Base-by-base conservation (phyloP, 1,284 basidiomycete genomes). In the Fomitopsis schrenkii region DNA sequence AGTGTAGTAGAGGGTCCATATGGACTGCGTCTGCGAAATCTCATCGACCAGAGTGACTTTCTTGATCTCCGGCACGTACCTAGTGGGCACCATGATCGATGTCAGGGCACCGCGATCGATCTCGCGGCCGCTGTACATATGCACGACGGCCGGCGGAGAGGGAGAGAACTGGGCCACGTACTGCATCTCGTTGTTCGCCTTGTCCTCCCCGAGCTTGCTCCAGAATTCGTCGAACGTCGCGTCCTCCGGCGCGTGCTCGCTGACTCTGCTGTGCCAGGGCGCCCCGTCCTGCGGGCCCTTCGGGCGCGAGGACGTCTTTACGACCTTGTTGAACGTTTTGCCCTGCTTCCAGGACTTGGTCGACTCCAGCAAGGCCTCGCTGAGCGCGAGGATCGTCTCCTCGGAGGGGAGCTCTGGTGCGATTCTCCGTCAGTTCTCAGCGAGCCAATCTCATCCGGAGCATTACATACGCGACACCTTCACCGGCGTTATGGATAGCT, bases 1-100 rank as follows among this genome's bases (percentile, higher is more conserved):
- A 5, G 80, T 86, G 73, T 93, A 93, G 70, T 85, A 84, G 62
- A 89, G 67, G 0, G 87, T 83, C 90, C 89, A 92, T 61, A 92
- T 85, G 26, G 80, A 76, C 59, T 87, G 83, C 2, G 79, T 85
- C 12, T 82, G 76, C 3, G 88, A 89, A 45, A 91, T 72, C 38
- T 80, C 78, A 70, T 87, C 86, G 66, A 92, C 75, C 63, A 83
- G 77, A 3, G 80, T 79, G 2, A 83, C 85, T 67, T 88, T 86
- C 68, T 85, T 82, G 62, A 92, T 82, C 41, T 83, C 80, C 6
- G 80, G 79, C 3, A 91, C 83, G 70, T 82, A 92, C 68, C 90
- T 91, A 63, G 19, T 17, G 28, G 28, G 48, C 26, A 28, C 22
- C 30, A 17, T 33, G 33, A 54, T 54, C 50, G 60, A 55, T 4